A percentile compares a stretch with the other conserved stretches of the same genome.
These are phyloP conservation scores for Diplodia sapinea DNA, from an alignment of 2,329 filamentous ascomycete genomes.

Conservation along the genomic window DNA sequence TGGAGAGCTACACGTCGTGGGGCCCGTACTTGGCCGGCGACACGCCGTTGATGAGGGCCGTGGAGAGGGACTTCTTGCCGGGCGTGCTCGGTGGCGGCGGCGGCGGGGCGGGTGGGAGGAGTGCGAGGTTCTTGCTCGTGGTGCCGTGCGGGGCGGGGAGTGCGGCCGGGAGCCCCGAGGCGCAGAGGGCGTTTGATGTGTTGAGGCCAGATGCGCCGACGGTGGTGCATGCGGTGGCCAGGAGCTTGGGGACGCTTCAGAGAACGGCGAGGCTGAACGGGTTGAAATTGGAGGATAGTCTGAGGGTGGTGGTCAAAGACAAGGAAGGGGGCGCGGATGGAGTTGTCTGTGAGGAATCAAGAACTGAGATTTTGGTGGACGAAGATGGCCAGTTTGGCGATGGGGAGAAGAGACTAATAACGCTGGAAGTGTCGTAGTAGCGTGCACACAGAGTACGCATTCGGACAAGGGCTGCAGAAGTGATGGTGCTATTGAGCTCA, in stretches of 20 bases:
- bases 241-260: slow-evolving; percentile 23
- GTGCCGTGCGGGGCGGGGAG: slow-evolving; percentile 21
- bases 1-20: slow-evolving; percentile 31
- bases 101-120: background rate
- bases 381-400: background rate
- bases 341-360: background rate
- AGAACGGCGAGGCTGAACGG: slow-evolving; percentile 30
- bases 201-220: slow-evolving; percentile 26
- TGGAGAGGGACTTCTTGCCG: slow-evolving; percentile 5
- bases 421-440: slow-evolving; percentile 10
- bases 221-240: slow-evolving; percentile 28
- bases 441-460: no score
- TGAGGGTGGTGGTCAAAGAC: slow-evolving; percentile 9
- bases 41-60: slow-evolving; percentile 24
- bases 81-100: background rate
- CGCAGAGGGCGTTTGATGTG: slow-evolving; percentile 29
- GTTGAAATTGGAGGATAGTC: slow-evolving; percentile 11
- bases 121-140: slow-evolving; percentile 13
- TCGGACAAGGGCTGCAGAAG: no score
- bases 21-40: slow-evolving; percentile 23
- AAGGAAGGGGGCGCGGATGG: background rate
- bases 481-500: no score
- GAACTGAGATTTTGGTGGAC: slow-evolving; percentile 19
- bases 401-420: background rate
- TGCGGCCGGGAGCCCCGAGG: background rate